Evolutionary conservation across 495 filamentous ascomycete species (phyloP).

Genomic region (Trypethelium eluteriae): DNA sequence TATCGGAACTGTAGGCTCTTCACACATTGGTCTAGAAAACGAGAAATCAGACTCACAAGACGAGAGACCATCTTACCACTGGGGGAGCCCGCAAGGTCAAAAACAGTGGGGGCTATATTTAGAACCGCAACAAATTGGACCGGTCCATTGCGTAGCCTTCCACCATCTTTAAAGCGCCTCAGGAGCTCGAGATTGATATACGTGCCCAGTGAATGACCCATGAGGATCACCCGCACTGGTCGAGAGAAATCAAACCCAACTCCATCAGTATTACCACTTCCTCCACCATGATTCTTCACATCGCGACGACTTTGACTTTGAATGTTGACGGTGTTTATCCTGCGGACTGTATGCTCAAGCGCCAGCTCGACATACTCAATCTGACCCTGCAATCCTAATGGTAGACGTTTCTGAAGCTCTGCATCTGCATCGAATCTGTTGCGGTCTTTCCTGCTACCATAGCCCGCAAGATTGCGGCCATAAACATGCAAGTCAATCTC

Average conservation of each 20-base stretch:
- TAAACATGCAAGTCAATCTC: conserved; percentile 47
- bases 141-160: no score
- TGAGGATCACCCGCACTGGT: conserved; percentile 54
- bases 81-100: conserved; percentile 28
- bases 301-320: conserved; percentile 12
- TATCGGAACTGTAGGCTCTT: no score
- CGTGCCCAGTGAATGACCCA: conserved; percentile 41
- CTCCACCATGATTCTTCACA: neutral
- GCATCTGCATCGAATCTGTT: conserved; percentile 37
- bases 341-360: conserved; percentile 25
- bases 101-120: conserved; percentile 32
- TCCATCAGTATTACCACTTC: neutral
- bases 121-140: conserved; percentile 28
- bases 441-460: conserved; percentile 34
- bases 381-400: conserved; percentile 51
- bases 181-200: conserved; percentile 32
- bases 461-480: conserved; percentile 67
- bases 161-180: conserved; percentile 12
- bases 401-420: conserved; percentile 13
- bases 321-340: neutral
- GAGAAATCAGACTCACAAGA: neutral
- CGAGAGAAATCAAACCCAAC: neutral
- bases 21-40: no score
- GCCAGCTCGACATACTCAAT: conserved; percentile 43
- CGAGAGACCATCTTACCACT: conserved; percentile 26